Conservation (phyloP, 2,329 filamentous ascomycete genomes). For the Calonectria hawksworthii region DNA sequence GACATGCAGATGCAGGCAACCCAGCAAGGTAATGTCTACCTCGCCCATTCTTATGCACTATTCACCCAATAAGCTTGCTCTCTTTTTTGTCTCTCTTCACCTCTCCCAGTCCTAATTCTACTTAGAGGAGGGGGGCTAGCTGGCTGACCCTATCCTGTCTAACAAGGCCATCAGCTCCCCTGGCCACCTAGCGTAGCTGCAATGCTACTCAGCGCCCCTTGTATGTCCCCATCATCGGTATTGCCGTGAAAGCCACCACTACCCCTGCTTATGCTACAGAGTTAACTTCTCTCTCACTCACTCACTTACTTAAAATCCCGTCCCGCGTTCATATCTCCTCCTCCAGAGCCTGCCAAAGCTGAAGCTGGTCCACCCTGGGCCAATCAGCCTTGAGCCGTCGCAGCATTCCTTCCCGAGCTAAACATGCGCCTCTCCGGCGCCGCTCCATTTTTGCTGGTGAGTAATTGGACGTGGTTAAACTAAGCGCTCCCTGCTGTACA, state of each 20-base stretch:
- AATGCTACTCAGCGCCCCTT: conserved; percentile 23
- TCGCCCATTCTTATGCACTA: conserved; percentile 10
- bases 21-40: conserved; percentile 1
- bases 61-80: background rate
- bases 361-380: background rate
- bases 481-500: too few relatives aligned
- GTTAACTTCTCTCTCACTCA: background rate
- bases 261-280: conserved; percentile 4
- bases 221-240: conserved; percentile 27
- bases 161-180: conserved; percentile 40
- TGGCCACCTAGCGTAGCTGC: conserved; percentile 37
- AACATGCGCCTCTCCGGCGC: conserved; percentile 3
- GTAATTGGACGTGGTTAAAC: too few relatives aligned
- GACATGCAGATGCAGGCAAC: conserved; percentile 3
- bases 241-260: conserved; percentile 28
- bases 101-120: background rate
- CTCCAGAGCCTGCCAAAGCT: background rate
- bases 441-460: background rate
- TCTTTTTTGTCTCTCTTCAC: background rate
- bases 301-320: background rate
- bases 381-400: conserved; percentile 1
- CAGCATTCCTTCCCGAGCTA: conserved; percentile 4
- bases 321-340: background rate
- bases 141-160: conserved; percentile 4
- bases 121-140: background rate